Conservation (phyloP, 2,329 filamentous ascomycete species). For the Mariannaea sp. region DNA sequence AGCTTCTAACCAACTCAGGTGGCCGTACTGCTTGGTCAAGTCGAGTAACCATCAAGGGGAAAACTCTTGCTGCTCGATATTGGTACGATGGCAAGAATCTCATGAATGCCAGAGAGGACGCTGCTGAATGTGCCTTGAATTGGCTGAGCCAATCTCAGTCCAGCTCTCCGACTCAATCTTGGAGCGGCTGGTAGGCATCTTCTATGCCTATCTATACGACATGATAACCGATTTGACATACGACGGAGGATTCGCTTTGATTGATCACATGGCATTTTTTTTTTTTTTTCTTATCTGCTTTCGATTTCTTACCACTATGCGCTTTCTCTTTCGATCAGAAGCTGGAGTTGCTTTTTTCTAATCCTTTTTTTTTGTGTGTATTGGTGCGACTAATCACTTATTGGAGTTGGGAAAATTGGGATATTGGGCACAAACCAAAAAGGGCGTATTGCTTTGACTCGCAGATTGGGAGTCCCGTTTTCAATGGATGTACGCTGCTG, state of each 20-base stretch:
- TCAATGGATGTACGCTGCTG: conserved; percentile 1
- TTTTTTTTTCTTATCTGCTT: conserved; percentile 8
- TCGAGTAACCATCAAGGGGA: conserved; percentile 72
- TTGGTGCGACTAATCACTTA: conserved; percentile 12
- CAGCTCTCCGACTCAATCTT: conserved; percentile 33
- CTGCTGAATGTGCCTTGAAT: conserved; percentile 78
- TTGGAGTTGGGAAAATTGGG: conserved; percentile 32
- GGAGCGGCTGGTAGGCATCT: conserved; percentile 27
- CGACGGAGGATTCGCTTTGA: conserved; percentile 2
- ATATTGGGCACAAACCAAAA: conserved; percentile 20
- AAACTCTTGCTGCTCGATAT: conserved; percentile 72
- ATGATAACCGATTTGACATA: neutral
- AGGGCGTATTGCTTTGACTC: conserved; percentile 19
- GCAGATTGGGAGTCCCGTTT: conserved; percentile 9
- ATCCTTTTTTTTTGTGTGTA: conserved; percentile 10
- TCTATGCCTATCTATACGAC: neutral
- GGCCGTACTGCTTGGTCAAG: conserved; percentile 92
- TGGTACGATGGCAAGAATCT: conserved; percentile 92
- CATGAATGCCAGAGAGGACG: conserved; percentile 88
- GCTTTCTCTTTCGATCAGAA: conserved; percentile 15
- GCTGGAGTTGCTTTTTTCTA: conserved; percentile 16
- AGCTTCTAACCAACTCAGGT: conserved; percentile 53
- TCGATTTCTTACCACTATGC: neutral
- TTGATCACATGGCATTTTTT: conserved; percentile 10
- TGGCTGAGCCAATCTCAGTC: conserved; percentile 52